Evolutionary conservation across 306 rosid genomes (phyloP).

Genomic region (Sophora flavescens): DNA sequence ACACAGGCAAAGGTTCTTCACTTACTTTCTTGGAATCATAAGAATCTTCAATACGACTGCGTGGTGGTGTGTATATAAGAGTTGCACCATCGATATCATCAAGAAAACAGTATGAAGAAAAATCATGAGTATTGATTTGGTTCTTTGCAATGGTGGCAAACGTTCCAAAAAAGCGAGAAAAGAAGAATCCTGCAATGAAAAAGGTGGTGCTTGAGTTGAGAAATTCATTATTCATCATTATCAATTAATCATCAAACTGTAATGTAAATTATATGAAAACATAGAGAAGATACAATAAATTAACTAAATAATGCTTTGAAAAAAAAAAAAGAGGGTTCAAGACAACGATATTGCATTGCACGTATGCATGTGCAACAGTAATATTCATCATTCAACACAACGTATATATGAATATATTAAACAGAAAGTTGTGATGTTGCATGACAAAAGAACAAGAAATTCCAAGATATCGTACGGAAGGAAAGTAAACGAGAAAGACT

Average conservation of each 20-base stretch:
- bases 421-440: background rate
- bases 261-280: background rate
- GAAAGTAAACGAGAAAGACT: too few relatives aligned
- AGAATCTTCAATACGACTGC: constrained; percentile 29
- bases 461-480: background rate
- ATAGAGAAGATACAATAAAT: background rate
- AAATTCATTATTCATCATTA: background rate
- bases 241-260: background rate
- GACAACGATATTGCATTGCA: background rate
- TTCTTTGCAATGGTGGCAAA: constrained; percentile 53
- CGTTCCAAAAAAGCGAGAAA: constrained; percentile 41
- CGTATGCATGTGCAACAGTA: background rate
- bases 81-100: constrained; percentile 35
- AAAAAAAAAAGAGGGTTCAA: too few relatives aligned
- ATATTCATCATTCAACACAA: background rate
- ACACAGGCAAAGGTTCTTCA: constrained; percentile 4
- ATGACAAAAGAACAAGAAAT: background rate
- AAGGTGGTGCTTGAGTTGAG: constrained; percentile 16
- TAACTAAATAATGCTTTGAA: background rate
- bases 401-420: background rate
- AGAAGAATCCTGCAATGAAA: constrained; percentile 58
- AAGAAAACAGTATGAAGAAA: too few relatives aligned
- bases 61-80: constrained; percentile 54
- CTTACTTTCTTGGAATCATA: constrained; percentile 20
- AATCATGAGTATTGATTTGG: constrained; percentile 41